Conservation (phyloP, 495 filamentous ascomycete genomes). For the Letharia lupina region DNA sequence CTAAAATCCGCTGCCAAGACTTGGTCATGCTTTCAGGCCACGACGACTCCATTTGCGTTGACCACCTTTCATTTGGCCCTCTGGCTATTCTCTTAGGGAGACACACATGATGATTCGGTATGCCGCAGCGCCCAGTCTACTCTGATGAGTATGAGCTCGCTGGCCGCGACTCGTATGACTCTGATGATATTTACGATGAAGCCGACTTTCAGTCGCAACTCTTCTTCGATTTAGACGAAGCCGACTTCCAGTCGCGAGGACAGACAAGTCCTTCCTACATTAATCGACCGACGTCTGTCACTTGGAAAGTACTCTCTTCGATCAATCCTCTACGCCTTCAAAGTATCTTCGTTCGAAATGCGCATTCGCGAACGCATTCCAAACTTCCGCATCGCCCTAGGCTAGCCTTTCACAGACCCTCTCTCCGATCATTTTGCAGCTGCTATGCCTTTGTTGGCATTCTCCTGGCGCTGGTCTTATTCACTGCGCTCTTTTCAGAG, state of each 20-base stretch:
- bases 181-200: slow-evolving; percentile 35
- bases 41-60: not conserved
- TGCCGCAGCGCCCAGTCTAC: slow-evolving; percentile 38
- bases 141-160: slow-evolving; percentile 43
- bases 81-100: not conserved
- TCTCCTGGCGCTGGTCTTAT: slow-evolving; percentile 47
- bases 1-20: slow-evolving; percentile 2
- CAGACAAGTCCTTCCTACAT: slow-evolving; percentile 29
- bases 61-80: not conserved
- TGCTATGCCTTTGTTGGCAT: slow-evolving; percentile 57
- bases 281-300: slow-evolving; percentile 20
- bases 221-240: slow-evolving; percentile 40
- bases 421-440: slow-evolving; percentile 40
- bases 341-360: slow-evolving; percentile 2
- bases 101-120: slow-evolving; percentile 22
- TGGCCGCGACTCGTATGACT: slow-evolving; percentile 39
- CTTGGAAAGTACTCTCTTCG: slow-evolving; percentile 25
- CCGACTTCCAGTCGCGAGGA: slow-evolving; percentile 42
- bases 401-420: slow-evolving; percentile 10
- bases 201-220: slow-evolving; percentile 5
- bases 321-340: slow-evolving; percentile 24
- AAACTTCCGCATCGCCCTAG: slow-evolving; percentile 8
- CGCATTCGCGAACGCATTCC: not conserved
- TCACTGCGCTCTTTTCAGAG: slow-evolving; percentile 42
- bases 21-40: not conserved